phyloP scores from a whole-genome alignment of 164 flowering plant genomes.

The Piper longum region DNA sequence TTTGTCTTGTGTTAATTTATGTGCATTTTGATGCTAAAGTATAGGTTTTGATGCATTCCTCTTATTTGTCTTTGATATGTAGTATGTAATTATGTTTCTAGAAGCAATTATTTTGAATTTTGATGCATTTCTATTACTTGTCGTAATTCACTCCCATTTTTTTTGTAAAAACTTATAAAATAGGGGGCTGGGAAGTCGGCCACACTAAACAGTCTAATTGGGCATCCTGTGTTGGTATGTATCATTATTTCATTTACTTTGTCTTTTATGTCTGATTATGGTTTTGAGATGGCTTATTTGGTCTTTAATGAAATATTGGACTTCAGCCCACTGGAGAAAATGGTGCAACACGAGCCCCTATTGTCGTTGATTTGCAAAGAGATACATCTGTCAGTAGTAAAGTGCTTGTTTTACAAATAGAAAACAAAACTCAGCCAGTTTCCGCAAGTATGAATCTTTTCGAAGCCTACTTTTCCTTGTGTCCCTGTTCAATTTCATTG shows the following conservation, averaged over 20 bases:
- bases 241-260: not conserved
- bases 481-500: not conserved
- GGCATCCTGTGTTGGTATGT: constrained; percentile 92
- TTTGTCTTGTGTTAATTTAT: no score
- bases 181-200: constrained; percentile 99
- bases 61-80: no score
- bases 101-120: not conserved
- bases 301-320: not conserved
- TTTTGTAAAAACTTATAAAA: not conserved
- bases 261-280: not conserved
- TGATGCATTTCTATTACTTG: not conserved
- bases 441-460: constrained; percentile 69
- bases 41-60: no score
- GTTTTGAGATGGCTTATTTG: not conserved
- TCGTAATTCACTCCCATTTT: not conserved
- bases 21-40: no score
- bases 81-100: not conserved
- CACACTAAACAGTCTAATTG: constrained; percentile 81
- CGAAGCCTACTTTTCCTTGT: not conserved
- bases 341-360: constrained; percentile 98
- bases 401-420: constrained; percentile 71
- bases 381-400: constrained; percentile 72
- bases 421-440: constrained; percentile 84
- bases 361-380: constrained; percentile 56
- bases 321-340: constrained; percentile 96